These are phyloP conservation scores for Leccinum broughii DNA, from an alignment of 768 basidiomycete genomes.

Conservation along the genomic window DNA sequence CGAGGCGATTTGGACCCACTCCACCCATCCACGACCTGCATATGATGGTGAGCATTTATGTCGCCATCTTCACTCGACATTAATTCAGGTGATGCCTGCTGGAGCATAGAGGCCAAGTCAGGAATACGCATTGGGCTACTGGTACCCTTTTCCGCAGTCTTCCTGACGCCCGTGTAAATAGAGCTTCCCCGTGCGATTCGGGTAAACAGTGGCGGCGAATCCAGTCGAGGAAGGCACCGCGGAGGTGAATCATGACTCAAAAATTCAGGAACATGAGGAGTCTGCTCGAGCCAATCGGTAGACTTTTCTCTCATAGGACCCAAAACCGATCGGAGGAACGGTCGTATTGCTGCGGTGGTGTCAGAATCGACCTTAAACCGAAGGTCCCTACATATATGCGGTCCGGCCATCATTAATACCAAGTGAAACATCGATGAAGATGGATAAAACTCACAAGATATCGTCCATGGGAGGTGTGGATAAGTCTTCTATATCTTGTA, in stretches of 20 bases:
- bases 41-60: conserved; percentile 43
- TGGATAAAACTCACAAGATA: conserved; percentile 39
- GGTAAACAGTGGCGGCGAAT: conserved; percentile 51
- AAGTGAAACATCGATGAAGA: neutral
- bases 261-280: conserved; percentile 30
- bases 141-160: neutral
- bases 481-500: conserved; percentile 36
- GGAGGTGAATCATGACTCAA: conserved; percentile 33
- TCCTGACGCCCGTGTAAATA: neutral
- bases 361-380: conserved; percentile 31
- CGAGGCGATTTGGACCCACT: conserved; percentile 40
- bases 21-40: conserved; percentile 67
- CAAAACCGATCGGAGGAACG: conserved; percentile 31
- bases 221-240: conserved; percentile 25
- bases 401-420: neutral
- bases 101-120: conserved; percentile 31
- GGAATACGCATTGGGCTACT: conserved; percentile 19
- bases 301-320: conserved; percentile 14
- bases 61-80: conserved; percentile 44
- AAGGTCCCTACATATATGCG: conserved; percentile 30
- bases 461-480: conserved; percentile 34
- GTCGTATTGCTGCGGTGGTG: conserved; percentile 24
- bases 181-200: conserved; percentile 14
- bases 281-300: conserved; percentile 11
- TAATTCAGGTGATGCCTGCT: conserved; percentile 23